Evolutionary conservation across 345 rosid genomes (phyloP).

Genomic region (Murraya koenigii): DNA sequence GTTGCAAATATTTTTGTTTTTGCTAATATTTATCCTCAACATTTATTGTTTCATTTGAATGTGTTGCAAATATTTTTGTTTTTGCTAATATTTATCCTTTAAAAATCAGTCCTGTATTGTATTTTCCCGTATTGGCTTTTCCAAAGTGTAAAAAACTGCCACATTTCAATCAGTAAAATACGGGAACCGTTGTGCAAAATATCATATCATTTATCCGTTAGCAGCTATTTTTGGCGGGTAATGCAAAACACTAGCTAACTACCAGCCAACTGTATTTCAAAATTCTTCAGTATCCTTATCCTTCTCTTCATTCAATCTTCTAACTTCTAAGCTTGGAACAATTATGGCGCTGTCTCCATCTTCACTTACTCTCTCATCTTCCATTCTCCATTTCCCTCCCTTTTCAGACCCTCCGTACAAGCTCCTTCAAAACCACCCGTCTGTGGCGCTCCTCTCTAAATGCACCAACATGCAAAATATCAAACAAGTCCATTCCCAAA

Average conservation of each 20-base stretch:
- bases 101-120: too few relatives aligned
- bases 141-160: too few relatives aligned
- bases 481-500: constrained; percentile 54
- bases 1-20: too few relatives aligned
- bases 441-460: constrained; percentile 53
- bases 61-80: too few relatives aligned
- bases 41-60: too few relatives aligned
- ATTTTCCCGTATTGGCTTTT: too few relatives aligned
- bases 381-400: constrained; percentile 47
- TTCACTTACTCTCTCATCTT: constrained; percentile 22
- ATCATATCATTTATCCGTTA: background rate
- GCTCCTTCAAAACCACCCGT: constrained; percentile 51
- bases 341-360: constrained; percentile 29
- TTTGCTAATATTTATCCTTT: too few relatives aligned
- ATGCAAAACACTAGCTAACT: background rate
- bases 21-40: too few relatives aligned
- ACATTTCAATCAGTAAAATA: too few relatives aligned
- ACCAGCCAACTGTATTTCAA: constrained; percentile 5
- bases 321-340: background rate
- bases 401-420: constrained; percentile 66
- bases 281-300: background rate
- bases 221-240: constrained; percentile 8
- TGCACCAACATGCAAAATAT: constrained; percentile 50
- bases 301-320: background rate
- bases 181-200: too few relatives aligned